Evolutionary conservation across 2,329 filamentous ascomycete species (phyloP), one percentile per base, ranked within the genome.

Genomic region (Clonostachys chloroleuca): DNA sequence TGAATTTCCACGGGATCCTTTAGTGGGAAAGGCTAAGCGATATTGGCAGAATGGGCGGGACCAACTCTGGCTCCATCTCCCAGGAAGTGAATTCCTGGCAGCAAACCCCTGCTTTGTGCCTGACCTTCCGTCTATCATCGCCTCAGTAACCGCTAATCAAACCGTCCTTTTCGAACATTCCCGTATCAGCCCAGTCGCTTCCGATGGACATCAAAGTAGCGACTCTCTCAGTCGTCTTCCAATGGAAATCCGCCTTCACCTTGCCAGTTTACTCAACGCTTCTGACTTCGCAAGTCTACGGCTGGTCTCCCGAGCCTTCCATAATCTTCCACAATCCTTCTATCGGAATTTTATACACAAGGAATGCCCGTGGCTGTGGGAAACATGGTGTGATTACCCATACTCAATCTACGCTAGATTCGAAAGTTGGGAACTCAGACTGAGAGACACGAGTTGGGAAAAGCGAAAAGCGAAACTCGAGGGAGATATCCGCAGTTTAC

Each of bases 41-140:
- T 17, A 42, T 35, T 16, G 24, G 24, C 4, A 35, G 5, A 20
- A 33, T 12, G 46, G 13, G 12, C 13, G 14, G 13, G 34, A 48
- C 8, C 42, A 44, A 35, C 33, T 34, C n/a, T 48, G 46, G 46
- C 17, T 18, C 5, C 46, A 48, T 34, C 30, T n/a, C 34, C 16
- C 30, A 8, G 46, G 42, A 4, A 40, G 42, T 17, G 46, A 48
- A 42, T 43, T 33, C 16, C 17, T 48, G 14, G 46, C 36, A 16
- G 46, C 46, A 6, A 48, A 48, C 18, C 42, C 46, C 5, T 48
- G 46, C 42, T 45, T 36, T 18, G 34, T 48, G 5, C 42, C 46
- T 7, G 34, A 8, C 56, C 8, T 72, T 20, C 14, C 14, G 7
- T 10, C 16, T 5, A 42, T 42, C n/a, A 14, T 42, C 20, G 17